Evolutionary conservation across 2,329 filamentous ascomycete genomes (phyloP), one percentile per base, ranked within the genome.

Genomic region (Exophiala viscosa): DNA sequence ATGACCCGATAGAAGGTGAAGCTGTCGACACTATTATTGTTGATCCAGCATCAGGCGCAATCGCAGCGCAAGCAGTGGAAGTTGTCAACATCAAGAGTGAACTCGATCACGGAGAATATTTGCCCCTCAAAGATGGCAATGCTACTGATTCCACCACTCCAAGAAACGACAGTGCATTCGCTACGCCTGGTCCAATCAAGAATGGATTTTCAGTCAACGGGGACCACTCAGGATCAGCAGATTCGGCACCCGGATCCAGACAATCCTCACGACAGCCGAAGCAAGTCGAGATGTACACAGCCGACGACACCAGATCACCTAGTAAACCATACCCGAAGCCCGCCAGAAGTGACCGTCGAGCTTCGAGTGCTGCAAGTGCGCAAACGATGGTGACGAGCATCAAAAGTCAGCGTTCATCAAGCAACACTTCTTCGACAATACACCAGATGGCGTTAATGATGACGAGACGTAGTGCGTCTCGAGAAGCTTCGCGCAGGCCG

Each of bases 211-310:
- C 39, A 4, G 44, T 57, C 20, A 55, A 54, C 33, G 54, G 54
- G 28, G 50, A 57, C n/a, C 33, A 42, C 36, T 54, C 64, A 18
- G 69, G 68, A 48, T 55, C 53, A 45, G 59, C 50, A 35, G 48
- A 61, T 31, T 57, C 63, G 62, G 71, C 55, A 69, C 71, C n/a
- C 66, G 72, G 9, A 68, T 75, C 73, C 36, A 69, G 71, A 9
- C 70, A 74, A 42, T 73, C 71, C 6, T 75, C 73, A 28, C 71
- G 71, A 36, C 73, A 74, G 55, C 67, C 72, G 18, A 70, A 70
- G 46, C 66, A 70, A 48, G 61, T 68, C 34, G 70, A 73, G 34
- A 63, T 71, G 14, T 72, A 70, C 51, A 64, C 66, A 14, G 66
- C 70, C 4, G 70, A 74, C 31, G 53, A 54, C n/a, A 48, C 49